phyloP scores from a whole-genome alignment of 2,329 filamentous ascomycete species.

The Arthroderma sp. region DNA sequence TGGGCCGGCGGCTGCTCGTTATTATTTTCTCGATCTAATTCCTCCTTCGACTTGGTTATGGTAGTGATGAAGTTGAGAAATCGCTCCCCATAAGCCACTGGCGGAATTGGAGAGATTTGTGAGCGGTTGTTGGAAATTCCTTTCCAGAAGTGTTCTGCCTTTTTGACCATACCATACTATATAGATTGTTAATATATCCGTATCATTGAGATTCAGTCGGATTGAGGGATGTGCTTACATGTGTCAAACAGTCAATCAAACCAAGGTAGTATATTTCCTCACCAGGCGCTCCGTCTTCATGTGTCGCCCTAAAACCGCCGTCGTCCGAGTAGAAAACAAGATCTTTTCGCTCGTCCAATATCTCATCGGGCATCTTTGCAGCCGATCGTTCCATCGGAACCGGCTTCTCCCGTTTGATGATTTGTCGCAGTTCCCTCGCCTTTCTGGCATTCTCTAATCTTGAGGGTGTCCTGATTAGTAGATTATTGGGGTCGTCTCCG shows the following conservation, averaged over 20 bases:
- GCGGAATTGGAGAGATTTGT: constrained; percentile 85
- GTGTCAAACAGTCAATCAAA: constrained; percentile 94
- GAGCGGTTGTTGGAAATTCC: constrained; percentile 69
- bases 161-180: constrained; percentile 87
- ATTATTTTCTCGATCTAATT: constrained; percentile 47
- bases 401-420: constrained; percentile 83
- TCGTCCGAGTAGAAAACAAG: constrained; percentile 90
- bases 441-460: constrained; percentile 86
- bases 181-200: background rate
- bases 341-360: constrained; percentile 60
- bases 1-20: constrained; percentile 17
- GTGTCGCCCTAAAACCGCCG: constrained; percentile 82
- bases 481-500: constrained; percentile 48
- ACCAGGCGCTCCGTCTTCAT: constrained; percentile 70
- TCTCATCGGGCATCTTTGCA: constrained; percentile 80
- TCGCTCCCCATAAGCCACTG: constrained; percentile 79
- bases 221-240: constrained; percentile 48
- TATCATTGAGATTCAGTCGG: background rate
- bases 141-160: constrained; percentile 94
- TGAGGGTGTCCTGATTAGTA: constrained; percentile 78
- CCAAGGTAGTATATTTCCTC: constrained; percentile 97
- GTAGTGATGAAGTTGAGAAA: constrained; percentile 87
- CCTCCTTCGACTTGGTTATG: constrained; percentile 80
- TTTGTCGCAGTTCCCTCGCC: constrained; percentile 77
- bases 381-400: constrained; percentile 77